These are phyloP conservation scores for Prunus kanzakura DNA, from an alignment of 306 rosid genomes.

Conservation along the genomic window DNA sequence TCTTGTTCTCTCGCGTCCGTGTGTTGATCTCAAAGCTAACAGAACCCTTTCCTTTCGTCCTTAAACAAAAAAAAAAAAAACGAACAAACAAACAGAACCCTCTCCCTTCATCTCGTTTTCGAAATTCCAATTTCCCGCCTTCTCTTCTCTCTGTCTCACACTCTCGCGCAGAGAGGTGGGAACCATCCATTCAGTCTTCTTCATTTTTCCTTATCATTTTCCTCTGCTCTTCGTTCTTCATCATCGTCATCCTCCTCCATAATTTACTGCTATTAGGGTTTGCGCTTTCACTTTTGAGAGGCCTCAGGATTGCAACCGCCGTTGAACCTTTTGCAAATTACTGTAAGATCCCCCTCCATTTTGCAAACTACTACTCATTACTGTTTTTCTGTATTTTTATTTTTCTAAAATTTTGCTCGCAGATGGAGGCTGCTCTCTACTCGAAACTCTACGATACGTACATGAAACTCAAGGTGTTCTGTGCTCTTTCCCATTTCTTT, in stretches of 20 bases:
- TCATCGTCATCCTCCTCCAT: not conserved
- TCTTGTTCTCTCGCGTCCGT: too few species aligned
- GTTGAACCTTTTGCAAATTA: not conserved
- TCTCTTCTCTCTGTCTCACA: not conserved
- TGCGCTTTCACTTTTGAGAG: not conserved
- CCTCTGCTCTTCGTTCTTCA: not conserved
- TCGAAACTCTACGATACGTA: slow-evolving; percentile 79
- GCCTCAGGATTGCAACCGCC: not conserved
- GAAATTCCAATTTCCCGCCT: not conserved
- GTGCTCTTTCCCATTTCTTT: not conserved
- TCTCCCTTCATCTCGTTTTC: not conserved
- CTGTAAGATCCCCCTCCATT: not conserved
- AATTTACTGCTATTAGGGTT: not conserved
- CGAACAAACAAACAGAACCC: not conserved
- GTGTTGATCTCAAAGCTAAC: too few species aligned
- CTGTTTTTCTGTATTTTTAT: not conserved
- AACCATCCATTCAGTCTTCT: not conserved
- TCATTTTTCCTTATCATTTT: not conserved
- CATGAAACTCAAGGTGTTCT: slow-evolving; percentile 63
- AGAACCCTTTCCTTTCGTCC: not conserved
- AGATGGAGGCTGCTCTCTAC: slow-evolving; percentile 66
- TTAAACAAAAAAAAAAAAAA: too few species aligned
- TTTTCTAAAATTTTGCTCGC: slow-evolving; percentile 1
- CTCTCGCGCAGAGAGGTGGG: not conserved
- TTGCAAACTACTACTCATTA: not conserved